Conservation (phyloP, 2,329 filamentous ascomycete species). For the Penicillium concentricum region DNA sequence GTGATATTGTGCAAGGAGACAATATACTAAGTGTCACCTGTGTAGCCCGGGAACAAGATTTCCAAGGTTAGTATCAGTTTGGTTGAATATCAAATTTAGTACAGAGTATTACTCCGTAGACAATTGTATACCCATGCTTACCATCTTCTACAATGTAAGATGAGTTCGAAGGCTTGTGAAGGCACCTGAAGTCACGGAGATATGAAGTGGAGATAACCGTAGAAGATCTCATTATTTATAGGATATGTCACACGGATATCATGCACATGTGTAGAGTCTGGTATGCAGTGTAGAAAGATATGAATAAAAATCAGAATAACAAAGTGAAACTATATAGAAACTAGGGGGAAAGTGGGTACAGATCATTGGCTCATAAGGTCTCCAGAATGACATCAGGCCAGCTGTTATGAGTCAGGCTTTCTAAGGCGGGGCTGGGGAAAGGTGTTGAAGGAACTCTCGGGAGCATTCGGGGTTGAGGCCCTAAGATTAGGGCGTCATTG, state of each 20-base stretch:
- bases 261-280: conserved; percentile 1
- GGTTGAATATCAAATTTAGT: neutral
- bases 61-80: no score
- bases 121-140: neutral
- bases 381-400: conserved; percentile 27
- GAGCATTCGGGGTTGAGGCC: neutral
- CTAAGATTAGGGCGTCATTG: neutral
- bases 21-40: neutral
- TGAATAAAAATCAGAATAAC: neutral
- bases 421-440: neutral
- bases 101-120: neutral
- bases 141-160: neutral
- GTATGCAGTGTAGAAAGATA: neutral
- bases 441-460: neutral
- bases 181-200: neutral
- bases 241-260: neutral
- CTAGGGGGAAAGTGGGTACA: neutral
- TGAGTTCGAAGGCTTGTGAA: neutral
- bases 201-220: conserved; percentile 18
- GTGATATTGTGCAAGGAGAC: neutral
- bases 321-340: neutral
- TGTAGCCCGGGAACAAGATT: neutral
- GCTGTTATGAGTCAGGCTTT: conserved; percentile 9
- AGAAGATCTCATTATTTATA: conserved; percentile 14
- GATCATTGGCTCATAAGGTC: conserved; percentile 6